Evolutionary conservation across 495 filamentous ascomycete genomes (phyloP).

Genomic region (Annulohypoxylon moriforme): DNA sequence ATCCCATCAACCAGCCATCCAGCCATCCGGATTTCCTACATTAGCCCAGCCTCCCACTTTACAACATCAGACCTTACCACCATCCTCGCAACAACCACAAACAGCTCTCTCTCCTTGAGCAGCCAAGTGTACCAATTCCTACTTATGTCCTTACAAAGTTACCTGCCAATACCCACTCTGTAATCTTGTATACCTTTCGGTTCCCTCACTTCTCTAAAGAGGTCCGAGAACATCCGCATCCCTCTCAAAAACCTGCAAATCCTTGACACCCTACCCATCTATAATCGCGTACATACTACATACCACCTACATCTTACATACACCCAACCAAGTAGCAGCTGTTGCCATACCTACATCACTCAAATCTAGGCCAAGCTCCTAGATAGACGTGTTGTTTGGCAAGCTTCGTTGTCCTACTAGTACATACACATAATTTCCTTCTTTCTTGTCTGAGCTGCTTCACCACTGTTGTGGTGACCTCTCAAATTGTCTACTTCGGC

Average conservation of each 20-base stretch:
- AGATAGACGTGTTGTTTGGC: slow-evolving; percentile 3
- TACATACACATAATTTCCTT: slow-evolving; percentile 17
- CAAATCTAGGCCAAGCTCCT: slow-evolving; percentile 15
- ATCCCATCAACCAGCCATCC: slow-evolving; percentile 17
- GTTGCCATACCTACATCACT: slow-evolving; percentile 10
- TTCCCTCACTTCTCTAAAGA: slow-evolving; percentile 2
- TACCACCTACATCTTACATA: slow-evolving; percentile 4
- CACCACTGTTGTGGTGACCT: slow-evolving; percentile 54
- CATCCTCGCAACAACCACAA: slow-evolving; percentile 8
- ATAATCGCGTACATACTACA: slow-evolving; percentile 9
- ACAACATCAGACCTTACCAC: slow-evolving; percentile 19
- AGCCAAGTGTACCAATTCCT: slow-evolving; percentile 23
- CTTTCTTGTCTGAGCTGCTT: slow-evolving; percentile 13
- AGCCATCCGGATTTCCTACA: slow-evolving; percentile 42
- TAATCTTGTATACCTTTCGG: background rate
- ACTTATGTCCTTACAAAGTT: slow-evolving; percentile 21
- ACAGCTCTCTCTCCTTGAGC: slow-evolving; percentile 15
- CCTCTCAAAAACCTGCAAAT: background rate
- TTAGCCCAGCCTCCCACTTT: slow-evolving; percentile 44
- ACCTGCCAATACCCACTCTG: slow-evolving; percentile 11
- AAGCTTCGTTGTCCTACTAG: slow-evolving; percentile 14
- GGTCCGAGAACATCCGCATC: slow-evolving; percentile 3
- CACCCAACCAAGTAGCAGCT: slow-evolving; percentile 9
- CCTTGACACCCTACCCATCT: slow-evolving; percentile 15
- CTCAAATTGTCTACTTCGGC: slow-evolving; percentile 60